A percentile compares a stretch with the other conserved stretches of the same genome.
Evolutionary conservation across 495 filamentous ascomycete species (phyloP).

Genomic region (Neurospora sp.): DNA sequence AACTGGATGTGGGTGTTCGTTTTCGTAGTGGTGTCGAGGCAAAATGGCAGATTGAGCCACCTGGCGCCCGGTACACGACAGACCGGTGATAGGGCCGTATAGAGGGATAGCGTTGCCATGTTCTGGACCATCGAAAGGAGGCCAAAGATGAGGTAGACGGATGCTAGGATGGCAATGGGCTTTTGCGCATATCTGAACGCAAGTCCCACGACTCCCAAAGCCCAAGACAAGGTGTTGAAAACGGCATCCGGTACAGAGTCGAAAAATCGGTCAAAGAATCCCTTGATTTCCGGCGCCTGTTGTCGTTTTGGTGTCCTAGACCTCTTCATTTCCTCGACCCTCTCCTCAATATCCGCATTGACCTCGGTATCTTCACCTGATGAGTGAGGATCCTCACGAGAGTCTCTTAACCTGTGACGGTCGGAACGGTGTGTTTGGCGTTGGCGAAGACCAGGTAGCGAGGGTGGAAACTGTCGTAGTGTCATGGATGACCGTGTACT

Average conservation of each 20-base stretch:
- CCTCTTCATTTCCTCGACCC: not conserved
- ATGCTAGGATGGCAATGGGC: slow-evolving; percentile 43
- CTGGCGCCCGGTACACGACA: slow-evolving; percentile 54
- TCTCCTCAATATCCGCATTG: not conserved
- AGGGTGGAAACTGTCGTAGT: slow-evolving; percentile 7
- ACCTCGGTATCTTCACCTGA: not conserved
- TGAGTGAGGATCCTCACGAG: not conserved
- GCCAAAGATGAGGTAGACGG: slow-evolving; percentile 41
- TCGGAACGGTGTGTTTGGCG: slow-evolving; percentile 10
- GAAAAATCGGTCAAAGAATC: slow-evolving; percentile 3
- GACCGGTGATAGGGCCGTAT: slow-evolving; percentile 47
- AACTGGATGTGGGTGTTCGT: slow-evolving; percentile 40
- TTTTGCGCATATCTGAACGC: slow-evolving; percentile 42
- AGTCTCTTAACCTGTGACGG: not conserved
- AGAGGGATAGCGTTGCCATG: slow-evolving; percentile 37
- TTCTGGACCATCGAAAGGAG: slow-evolving; percentile 39
- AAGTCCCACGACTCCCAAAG: slow-evolving; percentile 35
- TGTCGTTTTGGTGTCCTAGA: not conserved
- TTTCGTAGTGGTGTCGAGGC: slow-evolving; percentile 23
- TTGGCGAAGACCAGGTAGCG: slow-evolving; percentile 12
- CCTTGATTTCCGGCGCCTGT: not conserved
- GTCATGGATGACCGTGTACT: slow-evolving; percentile 15
- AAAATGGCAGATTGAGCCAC: slow-evolving; percentile 50
- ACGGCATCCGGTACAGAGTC: slow-evolving; percentile 18
- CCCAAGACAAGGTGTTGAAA: slow-evolving; percentile 31